A percentile compares a stretch with the other conserved stretches of the same genome.
Evolutionary conservation across 1,284 basidiomycete species (phyloP).

Genomic region (Pseudozyma thailandica): DNA sequence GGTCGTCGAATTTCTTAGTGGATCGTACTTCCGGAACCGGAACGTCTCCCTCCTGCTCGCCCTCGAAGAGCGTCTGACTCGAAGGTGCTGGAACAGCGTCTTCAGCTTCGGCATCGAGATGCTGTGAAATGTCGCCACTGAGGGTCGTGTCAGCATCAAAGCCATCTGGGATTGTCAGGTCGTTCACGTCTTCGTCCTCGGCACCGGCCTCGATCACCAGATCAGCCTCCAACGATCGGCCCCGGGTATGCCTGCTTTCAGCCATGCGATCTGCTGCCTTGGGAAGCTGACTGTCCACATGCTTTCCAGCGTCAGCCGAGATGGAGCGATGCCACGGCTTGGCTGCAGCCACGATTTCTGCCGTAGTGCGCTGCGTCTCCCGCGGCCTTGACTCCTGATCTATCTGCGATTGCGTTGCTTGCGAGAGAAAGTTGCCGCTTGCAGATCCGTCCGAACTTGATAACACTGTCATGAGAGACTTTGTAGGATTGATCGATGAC

Average conservation of each 20-base stretch:
- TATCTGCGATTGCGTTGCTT: constrained; percentile 23
- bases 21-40: constrained; percentile 10
- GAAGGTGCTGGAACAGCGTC: constrained; percentile 23
- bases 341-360: constrained; percentile 32
- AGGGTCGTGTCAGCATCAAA: constrained; percentile 39
- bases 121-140: constrained; percentile 7
- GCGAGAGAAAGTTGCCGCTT: constrained; percentile 37
- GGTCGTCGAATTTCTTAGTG: background rate
- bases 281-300: background rate
- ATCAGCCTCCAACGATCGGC: constrained; percentile 22
- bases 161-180: constrained; percentile 1
- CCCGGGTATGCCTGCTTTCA: background rate
- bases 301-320: constrained; percentile 30
- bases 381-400: constrained; percentile 7
- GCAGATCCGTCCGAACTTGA: constrained; percentile 45
- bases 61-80: constrained; percentile 41
- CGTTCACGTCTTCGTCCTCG: background rate
- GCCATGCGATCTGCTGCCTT: background rate
- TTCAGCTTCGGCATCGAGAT: background rate
- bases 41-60: constrained; percentile 11
- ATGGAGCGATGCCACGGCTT: constrained; percentile 48
- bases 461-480: constrained; percentile 32
- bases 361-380: constrained; percentile 15
- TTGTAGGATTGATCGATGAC: constrained; percentile 29
- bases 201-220: background rate